A percentile compares a stretch with the other conserved stretches of the same genome.
phyloP scores from a whole-genome alignment of 805 yeast genomes.

The Ogataea ramenticola region DNA sequence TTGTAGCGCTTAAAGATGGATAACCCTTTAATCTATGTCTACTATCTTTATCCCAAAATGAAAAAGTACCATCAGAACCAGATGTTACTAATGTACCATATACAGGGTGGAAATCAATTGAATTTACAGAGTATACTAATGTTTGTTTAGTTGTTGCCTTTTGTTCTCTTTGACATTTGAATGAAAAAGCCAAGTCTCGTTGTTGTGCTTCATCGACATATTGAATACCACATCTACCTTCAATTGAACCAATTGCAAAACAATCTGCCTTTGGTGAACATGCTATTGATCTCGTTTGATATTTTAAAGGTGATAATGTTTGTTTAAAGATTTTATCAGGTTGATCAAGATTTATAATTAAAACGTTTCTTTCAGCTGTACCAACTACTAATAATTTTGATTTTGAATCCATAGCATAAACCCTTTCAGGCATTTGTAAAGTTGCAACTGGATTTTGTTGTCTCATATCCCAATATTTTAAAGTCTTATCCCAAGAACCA shows the following conservation, averaged over 20 bases:
- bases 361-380: slow-evolving; percentile 83
- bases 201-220: slow-evolving; percentile 82
- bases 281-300: slow-evolving; percentile 76
- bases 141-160: slow-evolving; percentile 50
- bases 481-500: slow-evolving; percentile 95
- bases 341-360: slow-evolving; percentile 68
- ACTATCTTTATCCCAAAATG: slow-evolving; percentile 94
- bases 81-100: slow-evolving; percentile 91
- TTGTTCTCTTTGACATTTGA: slow-evolving; percentile 86
- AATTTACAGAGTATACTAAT: slow-evolving; percentile 70
- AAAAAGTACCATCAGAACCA: slow-evolving; percentile 90
- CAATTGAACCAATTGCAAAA: slow-evolving; percentile 86
- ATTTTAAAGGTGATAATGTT: slow-evolving; percentile 70
- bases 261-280: slow-evolving; percentile 94
- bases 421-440: slow-evolving; percentile 80
- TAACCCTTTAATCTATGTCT: slow-evolving; percentile 78
- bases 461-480: slow-evolving; percentile 92
- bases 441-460: slow-evolving; percentile 77
- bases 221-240: slow-evolving; percentile 93
- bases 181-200: slow-evolving; percentile 69
- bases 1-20: slow-evolving; percentile 59
- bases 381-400: slow-evolving; percentile 85
- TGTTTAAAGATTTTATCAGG: slow-evolving; percentile 80
- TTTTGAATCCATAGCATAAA: slow-evolving; percentile 79
- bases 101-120: slow-evolving; percentile 79